These are phyloP conservation scores for thale cress (Arabidopsis thaliana) DNA, from an alignment of 345 rosid species.

Conservation along the genomic window TAIR10.1 NC_003071.7:10668001-10668500, in stretches of 20 bases:
- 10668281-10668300: constrained; percentile 47
- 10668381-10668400: constrained; percentile 65
- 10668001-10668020: not conserved
- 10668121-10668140: constrained; percentile 39
- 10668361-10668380: constrained; percentile 71
- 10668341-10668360: constrained; percentile 75
- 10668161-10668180: constrained; percentile 48
- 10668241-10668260: constrained; percentile 56
- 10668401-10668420: not conserved
- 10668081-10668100: not conserved
- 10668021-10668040: not conserved
- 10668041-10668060: not conserved
- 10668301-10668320: constrained; percentile 48
- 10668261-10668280: constrained; percentile 57
- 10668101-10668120: constrained; percentile 23
- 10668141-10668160: constrained; percentile 52
- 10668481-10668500: too few species aligned
- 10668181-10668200: constrained; percentile 42
- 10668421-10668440: constrained; percentile 23
- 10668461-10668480: not conserved
- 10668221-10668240: constrained; percentile 50
- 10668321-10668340: constrained; percentile 52
- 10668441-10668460: not conserved
- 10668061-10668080: not conserved
- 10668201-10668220: constrained; percentile 44